Conservation (phyloP, 257 asterid species). For the Fraxinus pennsylvanica region DNA sequence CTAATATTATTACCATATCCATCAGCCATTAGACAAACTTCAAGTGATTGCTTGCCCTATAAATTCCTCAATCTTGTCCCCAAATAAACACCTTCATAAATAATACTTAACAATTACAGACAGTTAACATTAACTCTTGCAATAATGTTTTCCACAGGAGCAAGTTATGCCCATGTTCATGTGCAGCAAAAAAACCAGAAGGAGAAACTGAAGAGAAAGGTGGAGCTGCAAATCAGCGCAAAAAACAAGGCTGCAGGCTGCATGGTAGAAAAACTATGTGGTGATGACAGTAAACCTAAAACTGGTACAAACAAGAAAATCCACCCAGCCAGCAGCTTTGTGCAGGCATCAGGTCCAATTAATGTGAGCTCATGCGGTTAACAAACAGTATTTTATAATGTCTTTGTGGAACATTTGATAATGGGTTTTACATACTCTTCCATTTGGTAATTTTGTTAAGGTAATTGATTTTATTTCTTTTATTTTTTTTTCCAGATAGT, state of each 20-base stretch:
- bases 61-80: not conserved
- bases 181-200: not conserved
- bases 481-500: not conserved
- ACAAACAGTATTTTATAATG: not conserved
- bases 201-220: not conserved
- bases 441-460: no score
- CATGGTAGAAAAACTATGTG: not conserved
- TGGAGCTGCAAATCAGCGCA: not conserved
- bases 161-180: not conserved
- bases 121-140: not conserved
- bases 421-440: no score
- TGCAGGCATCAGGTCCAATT: not conserved
- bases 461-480: not conserved
- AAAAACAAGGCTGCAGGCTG: not conserved
- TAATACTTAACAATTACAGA: not conserved
- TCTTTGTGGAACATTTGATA: not conserved
- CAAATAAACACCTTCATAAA: not conserved
- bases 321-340: not conserved
- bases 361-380: not conserved
- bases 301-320: not conserved
- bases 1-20: not conserved
- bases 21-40: not conserved
- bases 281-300: not conserved
- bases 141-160: not conserved
- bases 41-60: not conserved